Percentiles rank a stretch among this genome's conserved stretches.
These are phyloP conservation scores for Neoboletus brunneissimus DNA, from an alignment of 768 basidiomycete species.

Conservation along the genomic window DNA sequence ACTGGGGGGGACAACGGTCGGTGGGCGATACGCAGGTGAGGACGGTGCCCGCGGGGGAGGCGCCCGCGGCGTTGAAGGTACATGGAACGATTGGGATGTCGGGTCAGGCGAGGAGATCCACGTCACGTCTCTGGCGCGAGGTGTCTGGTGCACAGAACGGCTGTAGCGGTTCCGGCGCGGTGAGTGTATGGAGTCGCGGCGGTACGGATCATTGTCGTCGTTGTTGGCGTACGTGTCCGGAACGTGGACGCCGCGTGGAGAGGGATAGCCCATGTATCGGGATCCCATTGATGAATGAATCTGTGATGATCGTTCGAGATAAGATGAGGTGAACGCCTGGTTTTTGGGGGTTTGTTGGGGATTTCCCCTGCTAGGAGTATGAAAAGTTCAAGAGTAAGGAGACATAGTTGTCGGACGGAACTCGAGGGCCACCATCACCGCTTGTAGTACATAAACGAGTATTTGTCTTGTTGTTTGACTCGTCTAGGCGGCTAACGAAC, in stretches of 20 bases:
- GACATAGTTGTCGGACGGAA: background rate
- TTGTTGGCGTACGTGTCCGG: conserved; percentile 8
- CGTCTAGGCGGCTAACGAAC: too few relatives aligned
- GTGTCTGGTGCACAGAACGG: conserved; percentile 17
- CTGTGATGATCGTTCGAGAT: background rate
- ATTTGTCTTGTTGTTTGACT: background rate
- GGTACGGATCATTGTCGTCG: conserved; percentile 11
- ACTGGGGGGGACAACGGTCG: conserved; percentile 16
- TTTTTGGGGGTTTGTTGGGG: background rate
- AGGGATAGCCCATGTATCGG: conserved; percentile 18
- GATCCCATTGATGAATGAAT: conserved; percentile 21
- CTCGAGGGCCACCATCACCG: background rate
- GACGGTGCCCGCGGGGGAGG: conserved; percentile 4
- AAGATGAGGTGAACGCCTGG: background rate
- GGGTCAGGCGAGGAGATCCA: conserved; percentile 24
- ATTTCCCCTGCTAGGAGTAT: background rate
- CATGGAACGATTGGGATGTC: conserved; percentile 9
- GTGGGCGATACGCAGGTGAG: conserved; percentile 14
- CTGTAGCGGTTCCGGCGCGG: conserved; percentile 23
- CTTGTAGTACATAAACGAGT: background rate
- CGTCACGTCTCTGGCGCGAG: conserved; percentile 21
- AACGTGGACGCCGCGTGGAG: conserved; percentile 24
- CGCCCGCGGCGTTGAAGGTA: conserved; percentile 2
- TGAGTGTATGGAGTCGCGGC: background rate
- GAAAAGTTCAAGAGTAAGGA: background rate